These are phyloP conservation scores for Microbotryum violaceum DNA, from an alignment of 1,284 basidiomycete genomes.

Conservation along the genomic window DNA sequence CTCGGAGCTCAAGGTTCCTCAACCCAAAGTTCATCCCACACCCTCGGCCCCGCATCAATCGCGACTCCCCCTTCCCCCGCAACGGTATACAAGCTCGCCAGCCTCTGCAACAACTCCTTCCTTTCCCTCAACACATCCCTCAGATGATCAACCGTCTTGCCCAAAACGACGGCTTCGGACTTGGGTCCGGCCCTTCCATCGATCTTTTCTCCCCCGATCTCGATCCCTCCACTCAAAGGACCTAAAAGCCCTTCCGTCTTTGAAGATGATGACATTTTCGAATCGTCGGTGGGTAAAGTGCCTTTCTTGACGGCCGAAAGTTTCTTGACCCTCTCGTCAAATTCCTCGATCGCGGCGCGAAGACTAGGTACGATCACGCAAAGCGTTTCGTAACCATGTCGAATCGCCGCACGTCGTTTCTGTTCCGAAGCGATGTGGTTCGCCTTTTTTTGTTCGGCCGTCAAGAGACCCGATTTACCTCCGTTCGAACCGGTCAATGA, in stretches of 20 bases:
- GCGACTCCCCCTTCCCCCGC: not conserved
- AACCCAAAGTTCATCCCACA: slow-evolving; percentile 12
- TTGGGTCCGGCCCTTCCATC: slow-evolving; percentile 74
- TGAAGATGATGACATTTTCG: not conserved
- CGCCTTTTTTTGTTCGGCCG: slow-evolving; percentile 78
- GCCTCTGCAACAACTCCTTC: slow-evolving; percentile 50
- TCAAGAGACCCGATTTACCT: slow-evolving; percentile 48
- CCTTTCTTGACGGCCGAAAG: slow-evolving; percentile 39
- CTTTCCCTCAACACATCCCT: slow-evolving; percentile 56
- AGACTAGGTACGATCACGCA: slow-evolving; percentile 72
- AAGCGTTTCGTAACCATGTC: slow-evolving; percentile 76
- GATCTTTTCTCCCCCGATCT: slow-evolving; percentile 52
- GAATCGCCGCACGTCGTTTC: slow-evolving; percentile 78
- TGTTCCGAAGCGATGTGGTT: slow-evolving; percentile 91
- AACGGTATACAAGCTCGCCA: slow-evolving; percentile 41
- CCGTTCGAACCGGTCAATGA: not conserved
- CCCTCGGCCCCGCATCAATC: not conserved
- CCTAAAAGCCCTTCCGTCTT: slow-evolving; percentile 10
- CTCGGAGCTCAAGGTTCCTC: not conserved
- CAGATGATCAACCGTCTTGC: slow-evolving; percentile 79
- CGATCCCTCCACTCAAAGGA: slow-evolving; percentile 33
- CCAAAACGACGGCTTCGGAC: slow-evolving; percentile 74
- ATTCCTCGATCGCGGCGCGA: slow-evolving; percentile 55
- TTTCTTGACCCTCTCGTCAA: slow-evolving; percentile 47
- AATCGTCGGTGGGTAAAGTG: slow-evolving; percentile 35